Evolutionary conservation across 2,329 filamentous ascomycete genomes (phyloP).

Genomic region (Metarhizium humberi): DNA sequence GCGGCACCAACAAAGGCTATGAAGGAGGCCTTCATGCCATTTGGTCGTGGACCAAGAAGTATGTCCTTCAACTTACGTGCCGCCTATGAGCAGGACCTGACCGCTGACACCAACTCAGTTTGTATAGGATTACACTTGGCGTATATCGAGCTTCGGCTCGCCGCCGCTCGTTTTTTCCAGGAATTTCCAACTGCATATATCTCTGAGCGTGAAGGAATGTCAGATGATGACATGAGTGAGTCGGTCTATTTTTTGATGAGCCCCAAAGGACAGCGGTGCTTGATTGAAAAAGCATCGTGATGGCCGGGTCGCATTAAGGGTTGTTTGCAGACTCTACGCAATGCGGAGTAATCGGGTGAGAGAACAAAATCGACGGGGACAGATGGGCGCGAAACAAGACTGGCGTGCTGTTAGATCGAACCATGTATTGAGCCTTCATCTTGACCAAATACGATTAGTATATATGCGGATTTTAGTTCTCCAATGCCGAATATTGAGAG

Average conservation of each 20-base stretch:
- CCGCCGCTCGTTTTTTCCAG: constrained; percentile 40
- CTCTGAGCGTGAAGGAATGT: constrained; percentile 24
- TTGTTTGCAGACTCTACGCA: background rate
- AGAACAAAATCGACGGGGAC: background rate
- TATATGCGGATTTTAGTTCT: too few species aligned
- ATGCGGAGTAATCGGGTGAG: background rate
- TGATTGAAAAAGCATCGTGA: constrained; percentile 12
- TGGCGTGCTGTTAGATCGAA: background rate
- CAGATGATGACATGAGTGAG: constrained; percentile 25
- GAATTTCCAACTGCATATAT: constrained; percentile 27
- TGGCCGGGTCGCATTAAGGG: background rate
- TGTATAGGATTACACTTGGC: constrained; percentile 51
- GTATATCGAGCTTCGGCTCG: constrained; percentile 44
- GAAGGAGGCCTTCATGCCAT: constrained; percentile 41
- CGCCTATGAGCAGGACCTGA: background rate
- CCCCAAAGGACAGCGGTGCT: constrained; percentile 22
- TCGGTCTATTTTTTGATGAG: constrained; percentile 22
- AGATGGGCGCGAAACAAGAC: background rate
- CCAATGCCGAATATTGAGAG: too few species aligned
- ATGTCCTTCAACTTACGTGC: constrained; percentile 1
- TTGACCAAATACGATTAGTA: too few species aligned
- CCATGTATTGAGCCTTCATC: background rate
- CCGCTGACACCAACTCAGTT: constrained; percentile 9
- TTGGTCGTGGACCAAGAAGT: constrained; percentile 42
- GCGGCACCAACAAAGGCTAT: constrained; percentile 22